phyloP scores from a whole-genome alignment of 768 basidiomycete genomes.

The Tylopilus plumbeoviolaceoides region DNA sequence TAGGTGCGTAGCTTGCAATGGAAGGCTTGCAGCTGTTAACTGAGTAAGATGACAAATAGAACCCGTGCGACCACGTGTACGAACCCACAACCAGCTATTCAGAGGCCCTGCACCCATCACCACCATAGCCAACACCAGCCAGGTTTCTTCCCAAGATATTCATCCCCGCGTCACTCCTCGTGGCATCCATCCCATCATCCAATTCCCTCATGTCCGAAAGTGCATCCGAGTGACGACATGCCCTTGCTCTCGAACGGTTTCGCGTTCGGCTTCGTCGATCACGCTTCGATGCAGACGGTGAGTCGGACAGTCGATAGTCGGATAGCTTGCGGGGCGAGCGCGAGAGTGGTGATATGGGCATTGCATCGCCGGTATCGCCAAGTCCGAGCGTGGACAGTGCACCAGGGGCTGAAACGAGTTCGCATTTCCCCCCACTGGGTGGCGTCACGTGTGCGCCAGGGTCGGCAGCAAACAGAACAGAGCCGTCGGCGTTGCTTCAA shows the following conservation, averaged over 20 bases:
- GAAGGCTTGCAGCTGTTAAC: neutral
- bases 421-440: slow-evolving; percentile 9
- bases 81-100: slow-evolving; percentile 10
- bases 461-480: slow-evolving; percentile 8
- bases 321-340: slow-evolving; percentile 15
- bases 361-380: slow-evolving; percentile 11
- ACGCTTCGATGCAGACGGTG: slow-evolving; percentile 25
- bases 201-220: slow-evolving; percentile 44
- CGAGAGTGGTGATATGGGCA: slow-evolving; percentile 8
- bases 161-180: slow-evolving; percentile 22
- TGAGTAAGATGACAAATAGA: slow-evolving; percentile 15
- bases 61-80: slow-evolving; percentile 11
- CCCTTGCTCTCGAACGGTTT: slow-evolving; percentile 35
- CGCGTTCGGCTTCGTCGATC: slow-evolving; percentile 20
- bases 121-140: slow-evolving; percentile 5
- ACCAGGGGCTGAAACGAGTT: slow-evolving; percentile 4
- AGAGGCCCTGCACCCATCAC: slow-evolving; percentile 13
- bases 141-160: slow-evolving; percentile 10
- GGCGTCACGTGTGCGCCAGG: neutral
- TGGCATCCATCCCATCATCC: slow-evolving; percentile 31
- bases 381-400: slow-evolving; percentile 15
- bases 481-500: slow-evolving; percentile 13
- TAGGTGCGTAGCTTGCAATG: slow-evolving; percentile 9
- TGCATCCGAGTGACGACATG: slow-evolving; percentile 40
- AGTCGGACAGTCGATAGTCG: slow-evolving; percentile 23